Percentiles rank a stretch among this genome's conserved stretches.
These are phyloP conservation scores for Metschnikowia borealis DNA, from an alignment of 805 yeast species.

Conservation along the genomic window DNA sequence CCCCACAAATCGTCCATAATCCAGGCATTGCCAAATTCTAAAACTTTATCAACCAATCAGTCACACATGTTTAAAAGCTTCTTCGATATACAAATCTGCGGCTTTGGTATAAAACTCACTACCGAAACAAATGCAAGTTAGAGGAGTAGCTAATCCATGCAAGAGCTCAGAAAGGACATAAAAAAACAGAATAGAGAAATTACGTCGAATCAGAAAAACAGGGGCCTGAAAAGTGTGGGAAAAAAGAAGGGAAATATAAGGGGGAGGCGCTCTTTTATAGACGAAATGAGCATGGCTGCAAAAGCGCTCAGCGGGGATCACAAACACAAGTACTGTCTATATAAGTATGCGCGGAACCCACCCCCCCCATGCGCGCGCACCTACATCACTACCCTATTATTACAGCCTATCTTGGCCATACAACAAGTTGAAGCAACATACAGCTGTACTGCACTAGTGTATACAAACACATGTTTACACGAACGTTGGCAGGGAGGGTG, in stretches of 20 bases:
- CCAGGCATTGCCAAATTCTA: too few species aligned
- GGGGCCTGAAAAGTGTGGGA: too few species aligned
- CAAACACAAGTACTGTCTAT: neutral
- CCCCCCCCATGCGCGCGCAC: neutral
- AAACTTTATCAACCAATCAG: too few species aligned
- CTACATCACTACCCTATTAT: neutral
- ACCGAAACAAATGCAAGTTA: neutral
- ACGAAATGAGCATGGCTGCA: slow-evolving; percentile 2
- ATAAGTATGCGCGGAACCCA: slow-evolving; percentile 1
- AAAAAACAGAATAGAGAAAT: neutral
- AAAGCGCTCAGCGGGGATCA: neutral
- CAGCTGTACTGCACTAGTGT: neutral
- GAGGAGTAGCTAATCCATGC: neutral
- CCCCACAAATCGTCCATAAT: too few species aligned
- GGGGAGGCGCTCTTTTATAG: neutral
- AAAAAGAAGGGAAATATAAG: neutral
- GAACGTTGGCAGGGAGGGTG: neutral
- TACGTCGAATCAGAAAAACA: neutral
- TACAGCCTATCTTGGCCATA: neutral
- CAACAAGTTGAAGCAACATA: neutral
- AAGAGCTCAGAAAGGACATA: neutral
- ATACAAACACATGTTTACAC: neutral
- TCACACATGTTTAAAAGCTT: too few species aligned
- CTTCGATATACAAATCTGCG: too few species aligned
- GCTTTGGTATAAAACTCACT: neutral